These are phyloP conservation scores for Centella asiatica DNA, from an alignment of 129 eudicot species.

Conservation along the genomic window DNA sequence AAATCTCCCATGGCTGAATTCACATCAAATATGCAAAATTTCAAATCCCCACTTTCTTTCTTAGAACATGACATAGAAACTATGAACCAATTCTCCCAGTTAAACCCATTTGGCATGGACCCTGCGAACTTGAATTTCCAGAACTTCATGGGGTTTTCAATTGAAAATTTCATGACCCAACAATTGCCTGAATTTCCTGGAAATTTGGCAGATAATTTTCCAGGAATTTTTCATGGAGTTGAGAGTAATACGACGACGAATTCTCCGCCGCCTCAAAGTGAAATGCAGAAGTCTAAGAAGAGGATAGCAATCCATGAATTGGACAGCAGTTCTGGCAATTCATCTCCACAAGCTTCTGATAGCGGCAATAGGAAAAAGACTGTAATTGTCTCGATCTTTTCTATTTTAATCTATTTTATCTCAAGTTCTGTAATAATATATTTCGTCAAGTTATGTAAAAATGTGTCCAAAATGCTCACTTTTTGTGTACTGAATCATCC, in stretches of 20 bases:
- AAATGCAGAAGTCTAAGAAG: conserved; percentile 30
- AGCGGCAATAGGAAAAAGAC: conserved; percentile 38
- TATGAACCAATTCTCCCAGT: conserved; percentile 32
- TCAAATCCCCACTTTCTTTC: conserved; percentile 41
- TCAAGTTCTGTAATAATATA: not conserved
- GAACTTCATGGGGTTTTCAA: conserved; percentile 36
- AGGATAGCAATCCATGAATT: conserved; percentile 45
- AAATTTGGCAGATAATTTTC: conserved; percentile 24
- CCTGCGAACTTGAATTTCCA: conserved; percentile 23
- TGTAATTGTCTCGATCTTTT: conserved; percentile 21
- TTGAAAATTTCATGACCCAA: conserved; percentile 32
- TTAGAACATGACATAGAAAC: conserved; percentile 44
- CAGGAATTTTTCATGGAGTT: conserved; percentile 24
- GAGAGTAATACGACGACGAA: conserved; percentile 16
- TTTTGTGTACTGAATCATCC: too few relatives aligned
- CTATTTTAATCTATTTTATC: not conserved
- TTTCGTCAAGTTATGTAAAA: not conserved
- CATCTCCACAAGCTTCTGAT: conserved; percentile 39
- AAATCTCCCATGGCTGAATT: conserved; percentile 46
- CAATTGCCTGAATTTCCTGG: conserved; percentile 22
- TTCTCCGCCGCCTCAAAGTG: conserved; percentile 17
- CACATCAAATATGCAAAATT: conserved; percentile 32
- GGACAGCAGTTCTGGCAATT: conserved; percentile 41
- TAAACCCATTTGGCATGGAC: conserved; percentile 19
- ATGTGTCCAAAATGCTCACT: too few relatives aligned